A percentile compares a stretch with the other conserved stretches of the same genome.
phyloP scores from a whole-genome alignment of 768 basidiomycete genomes.

The Leccinum arenicola region DNA sequence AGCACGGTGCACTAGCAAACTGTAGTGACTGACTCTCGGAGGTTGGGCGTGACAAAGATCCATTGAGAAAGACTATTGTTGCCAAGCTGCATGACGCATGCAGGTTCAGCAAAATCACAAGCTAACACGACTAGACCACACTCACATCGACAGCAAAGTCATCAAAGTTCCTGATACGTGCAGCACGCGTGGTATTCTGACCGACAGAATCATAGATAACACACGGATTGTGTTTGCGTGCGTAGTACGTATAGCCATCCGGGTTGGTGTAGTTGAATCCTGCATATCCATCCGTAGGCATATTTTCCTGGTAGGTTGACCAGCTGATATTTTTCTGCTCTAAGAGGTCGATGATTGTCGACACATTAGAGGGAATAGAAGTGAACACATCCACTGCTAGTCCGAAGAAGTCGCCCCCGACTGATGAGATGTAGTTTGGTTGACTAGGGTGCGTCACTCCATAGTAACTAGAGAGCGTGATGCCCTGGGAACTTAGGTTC shows the following conservation, averaged over 20 bases:
- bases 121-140: background rate
- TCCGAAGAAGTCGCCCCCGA: slow-evolving; percentile 55
- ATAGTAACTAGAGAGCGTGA: slow-evolving; percentile 46
- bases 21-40: slow-evolving; percentile 27
- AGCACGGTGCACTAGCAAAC: background rate
- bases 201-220: slow-evolving; percentile 52
- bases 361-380: slow-evolving; percentile 43
- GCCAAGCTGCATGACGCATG: slow-evolving; percentile 17
- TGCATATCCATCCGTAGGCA: slow-evolving; percentile 48
- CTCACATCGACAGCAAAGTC: slow-evolving; percentile 54
- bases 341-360: slow-evolving; percentile 58
- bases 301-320: slow-evolving; percentile 59
- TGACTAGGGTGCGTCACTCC: slow-evolving; percentile 57
- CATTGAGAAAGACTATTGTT: slow-evolving; percentile 54
- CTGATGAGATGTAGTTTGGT: slow-evolving; percentile 52
- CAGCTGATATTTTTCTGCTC: slow-evolving; percentile 57
- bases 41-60: slow-evolving; percentile 62
- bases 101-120: background rate
- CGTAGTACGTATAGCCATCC: slow-evolving; percentile 47
- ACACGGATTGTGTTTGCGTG: slow-evolving; percentile 55
- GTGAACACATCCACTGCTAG: slow-evolving; percentile 38
- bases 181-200: slow-evolving; percentile 37
- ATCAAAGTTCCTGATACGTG: slow-evolving; percentile 57
- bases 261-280: slow-evolving; percentile 36
- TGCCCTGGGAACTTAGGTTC: slow-evolving; percentile 47